phyloP scores from a whole-genome alignment of 2,329 filamentous ascomycete species.

The Hypoxylon sp. region DNA sequence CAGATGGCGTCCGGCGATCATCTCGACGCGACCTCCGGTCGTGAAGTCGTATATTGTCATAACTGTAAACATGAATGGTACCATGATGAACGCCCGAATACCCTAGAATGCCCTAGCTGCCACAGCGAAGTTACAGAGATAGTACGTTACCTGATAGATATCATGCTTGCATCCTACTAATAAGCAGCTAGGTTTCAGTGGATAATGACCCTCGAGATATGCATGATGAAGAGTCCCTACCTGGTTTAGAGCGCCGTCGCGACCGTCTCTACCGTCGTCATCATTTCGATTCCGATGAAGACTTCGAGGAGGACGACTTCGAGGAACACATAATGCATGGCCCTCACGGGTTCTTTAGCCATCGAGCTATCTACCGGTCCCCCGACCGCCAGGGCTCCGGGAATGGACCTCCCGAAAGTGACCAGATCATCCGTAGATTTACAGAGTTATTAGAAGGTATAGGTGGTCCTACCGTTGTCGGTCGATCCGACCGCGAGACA shows the following conservation, averaged over 20 bases:
- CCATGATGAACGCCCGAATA: slow-evolving; percentile 70
- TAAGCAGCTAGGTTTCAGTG: slow-evolving; percentile 61
- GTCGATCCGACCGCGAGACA: slow-evolving; percentile 49
- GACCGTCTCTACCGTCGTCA: slow-evolving; percentile 45
- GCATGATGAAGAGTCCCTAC: slow-evolving; percentile 53
- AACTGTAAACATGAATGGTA: slow-evolving; percentile 86
- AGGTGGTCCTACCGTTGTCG: slow-evolving; percentile 44
- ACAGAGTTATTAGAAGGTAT: slow-evolving; percentile 55
- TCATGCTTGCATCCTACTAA: slow-evolving; percentile 43
- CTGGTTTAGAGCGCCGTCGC: slow-evolving; percentile 46
- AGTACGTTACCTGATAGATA: slow-evolving; percentile 67
- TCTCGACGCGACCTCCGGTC: slow-evolving; percentile 66
- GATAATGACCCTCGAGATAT: slow-evolving; percentile 74
- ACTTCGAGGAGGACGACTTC: slow-evolving; percentile 69
- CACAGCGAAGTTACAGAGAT: slow-evolving; percentile 86
- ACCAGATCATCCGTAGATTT: slow-evolving; percentile 59
- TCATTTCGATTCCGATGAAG: slow-evolving; percentile 58
- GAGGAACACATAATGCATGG: slow-evolving; percentile 64
- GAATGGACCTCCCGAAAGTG: slow-evolving; percentile 40
- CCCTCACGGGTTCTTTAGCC: slow-evolving; percentile 60
- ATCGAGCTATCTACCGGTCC: slow-evolving; percentile 55
- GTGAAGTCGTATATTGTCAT: slow-evolving; percentile 90
- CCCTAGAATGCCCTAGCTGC: slow-evolving; percentile 83
- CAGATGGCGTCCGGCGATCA: slow-evolving; percentile 59
- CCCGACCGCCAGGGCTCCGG: slow-evolving; percentile 42